A percentile compares a stretch with the other conserved stretches of the same genome.
Conservation (phyloP, 2,329 filamentous ascomycete species). For the Chalaropsis thielavioides region DNA sequence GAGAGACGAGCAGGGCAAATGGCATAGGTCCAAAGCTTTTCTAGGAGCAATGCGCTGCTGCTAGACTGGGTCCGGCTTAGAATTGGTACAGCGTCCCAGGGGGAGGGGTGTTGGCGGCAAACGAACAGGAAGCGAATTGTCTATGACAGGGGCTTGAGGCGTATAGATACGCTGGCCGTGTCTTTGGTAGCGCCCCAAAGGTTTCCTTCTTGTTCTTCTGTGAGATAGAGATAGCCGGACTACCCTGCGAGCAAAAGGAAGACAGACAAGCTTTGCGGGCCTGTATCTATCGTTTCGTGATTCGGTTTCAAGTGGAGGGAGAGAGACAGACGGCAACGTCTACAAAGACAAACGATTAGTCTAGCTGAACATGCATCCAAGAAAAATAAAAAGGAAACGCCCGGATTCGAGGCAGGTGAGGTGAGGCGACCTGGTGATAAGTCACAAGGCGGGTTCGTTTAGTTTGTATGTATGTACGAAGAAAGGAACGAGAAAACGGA, state of each 20-base stretch:
- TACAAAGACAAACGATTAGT: neutral
- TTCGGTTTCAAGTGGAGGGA: neutral
- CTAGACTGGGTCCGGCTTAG: neutral
- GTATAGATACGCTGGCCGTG: neutral
- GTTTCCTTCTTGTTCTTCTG: neutral
- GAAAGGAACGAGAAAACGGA: neutral
- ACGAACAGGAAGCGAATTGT: neutral
- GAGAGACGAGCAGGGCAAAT: neutral
- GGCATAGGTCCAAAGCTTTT: neutral
- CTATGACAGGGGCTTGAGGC: neutral
- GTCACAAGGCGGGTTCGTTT: neutral
- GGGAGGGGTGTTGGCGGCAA: neutral
- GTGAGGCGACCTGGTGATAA: neutral
- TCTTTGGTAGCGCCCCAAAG: no score
- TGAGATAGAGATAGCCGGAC: neutral
- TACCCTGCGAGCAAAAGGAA: neutral
- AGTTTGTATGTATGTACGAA: no score
- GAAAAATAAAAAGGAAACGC: neutral
- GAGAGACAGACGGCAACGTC: neutral
- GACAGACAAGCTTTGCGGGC: neutral
- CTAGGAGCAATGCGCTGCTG: neutral
- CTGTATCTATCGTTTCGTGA: neutral
- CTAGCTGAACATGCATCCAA: neutral
- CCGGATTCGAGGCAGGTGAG: neutral
- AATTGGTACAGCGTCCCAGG: neutral